phyloP scores from a whole-genome alignment of 176 grass and related monocot species.

The Oryza punctata region DNA sequence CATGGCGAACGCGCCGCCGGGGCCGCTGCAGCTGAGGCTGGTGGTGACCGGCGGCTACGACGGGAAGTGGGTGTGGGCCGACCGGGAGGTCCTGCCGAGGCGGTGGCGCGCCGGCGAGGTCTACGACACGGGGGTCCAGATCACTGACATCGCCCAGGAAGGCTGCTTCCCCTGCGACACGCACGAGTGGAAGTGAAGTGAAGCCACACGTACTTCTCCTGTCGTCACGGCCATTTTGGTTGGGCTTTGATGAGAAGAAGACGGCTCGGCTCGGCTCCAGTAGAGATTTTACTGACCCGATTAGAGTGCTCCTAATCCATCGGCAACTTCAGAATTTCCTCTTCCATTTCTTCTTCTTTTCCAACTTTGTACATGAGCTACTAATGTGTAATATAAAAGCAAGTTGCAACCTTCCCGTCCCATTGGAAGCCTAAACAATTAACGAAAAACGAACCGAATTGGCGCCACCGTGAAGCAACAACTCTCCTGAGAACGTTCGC shows the following conservation, averaged over 20 bases:
- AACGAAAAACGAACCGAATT: not conserved
- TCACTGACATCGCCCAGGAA: conserved; percentile 70
- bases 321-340: conserved; percentile 1
- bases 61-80: conserved; percentile 85
- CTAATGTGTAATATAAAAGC: conserved; percentile 40
- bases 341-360: not conserved
- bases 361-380: conserved; percentile 41
- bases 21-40: conserved; percentile 78
- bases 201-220: not conserved
- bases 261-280: not conserved
- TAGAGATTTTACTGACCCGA: conserved; percentile 25
- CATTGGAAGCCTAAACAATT: not conserved
- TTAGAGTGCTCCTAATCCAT: not conserved
- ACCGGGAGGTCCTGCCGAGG: conserved; percentile 55
- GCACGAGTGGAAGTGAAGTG: conserved; percentile 52
- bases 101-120: conserved; percentile 63
- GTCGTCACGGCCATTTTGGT: conserved; percentile 24
- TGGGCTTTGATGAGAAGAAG: conserved; percentile 19
- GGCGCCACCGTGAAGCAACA: conserved; percentile 17
- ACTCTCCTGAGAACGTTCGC: not conserved
- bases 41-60: conserved; percentile 93
- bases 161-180: conserved; percentile 73
- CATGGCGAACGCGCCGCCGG: conserved; percentile 61
- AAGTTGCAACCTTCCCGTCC: not conserved
- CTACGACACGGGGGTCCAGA: conserved; percentile 71